These are phyloP conservation scores for Clonostachys byssicola DNA, from an alignment of 2,329 filamentous ascomycete genomes.

Conservation along the genomic window DNA sequence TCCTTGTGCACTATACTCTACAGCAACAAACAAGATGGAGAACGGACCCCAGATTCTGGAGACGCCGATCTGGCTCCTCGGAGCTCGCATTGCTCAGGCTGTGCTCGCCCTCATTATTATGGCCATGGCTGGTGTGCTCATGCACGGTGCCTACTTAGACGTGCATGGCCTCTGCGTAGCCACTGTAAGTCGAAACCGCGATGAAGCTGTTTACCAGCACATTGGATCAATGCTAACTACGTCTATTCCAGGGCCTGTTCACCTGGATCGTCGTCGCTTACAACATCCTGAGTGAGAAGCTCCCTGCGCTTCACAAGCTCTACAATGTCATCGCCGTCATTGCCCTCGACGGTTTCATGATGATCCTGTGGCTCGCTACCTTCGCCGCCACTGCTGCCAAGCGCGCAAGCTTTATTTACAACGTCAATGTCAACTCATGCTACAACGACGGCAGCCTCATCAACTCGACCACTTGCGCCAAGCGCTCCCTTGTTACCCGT, in stretches of 20 bases:
- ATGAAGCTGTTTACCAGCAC: too few species aligned
- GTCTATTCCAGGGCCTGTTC: conserved; percentile 28
- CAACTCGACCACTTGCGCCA: conserved; percentile 29
- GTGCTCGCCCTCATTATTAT: conserved; percentile 35
- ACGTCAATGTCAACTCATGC: conserved; percentile 19
- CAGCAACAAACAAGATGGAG: not conserved
- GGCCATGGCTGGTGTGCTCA: conserved; percentile 33
- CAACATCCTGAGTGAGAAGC: conserved; percentile 32
- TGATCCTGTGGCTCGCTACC: conserved; percentile 42
- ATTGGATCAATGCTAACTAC: conserved; percentile 2
- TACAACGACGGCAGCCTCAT: conserved; percentile 30
- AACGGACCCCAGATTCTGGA: conserved; percentile 22
- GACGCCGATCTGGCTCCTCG: conserved; percentile 37
- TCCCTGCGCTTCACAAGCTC: conserved; percentile 19
- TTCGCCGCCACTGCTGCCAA: conserved; percentile 32
- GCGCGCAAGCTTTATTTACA: conserved; percentile 27
- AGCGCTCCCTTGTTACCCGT: conserved; percentile 6
- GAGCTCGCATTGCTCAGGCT: conserved; percentile 32
- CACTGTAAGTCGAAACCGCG: conserved; percentile 20
- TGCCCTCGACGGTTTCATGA: conserved; percentile 34
- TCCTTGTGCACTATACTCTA: not conserved
- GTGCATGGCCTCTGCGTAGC: conserved; percentile 33
- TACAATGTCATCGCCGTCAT: conserved; percentile 42
- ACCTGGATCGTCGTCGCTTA: conserved; percentile 40
- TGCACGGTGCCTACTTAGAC: conserved; percentile 32